A percentile compares a stretch with the other conserved stretches of the same genome.
These are phyloP conservation scores for Carex sylvatica DNA, from an alignment of 202 grass and related monocot genomes.

Conservation along the genomic window DNA sequence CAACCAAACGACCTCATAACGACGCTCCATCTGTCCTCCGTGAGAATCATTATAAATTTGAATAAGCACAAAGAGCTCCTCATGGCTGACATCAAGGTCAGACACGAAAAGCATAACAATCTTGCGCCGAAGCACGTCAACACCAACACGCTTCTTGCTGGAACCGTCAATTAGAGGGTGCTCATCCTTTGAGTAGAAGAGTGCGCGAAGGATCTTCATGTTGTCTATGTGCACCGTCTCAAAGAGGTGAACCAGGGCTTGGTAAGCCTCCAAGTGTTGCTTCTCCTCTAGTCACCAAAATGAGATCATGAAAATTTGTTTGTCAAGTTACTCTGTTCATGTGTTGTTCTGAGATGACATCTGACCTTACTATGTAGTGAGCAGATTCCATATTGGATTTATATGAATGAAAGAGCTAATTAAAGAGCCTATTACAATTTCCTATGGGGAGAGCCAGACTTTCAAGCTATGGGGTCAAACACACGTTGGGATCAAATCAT, in stretches of 20 bases:
- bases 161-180: slow-evolving; percentile 28
- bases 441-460: not conserved
- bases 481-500: no score
- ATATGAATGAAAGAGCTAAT: not conserved
- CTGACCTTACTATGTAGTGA: not conserved
- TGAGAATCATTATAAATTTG: slow-evolving; percentile 41
- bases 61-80: slow-evolving; percentile 40
- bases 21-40: slow-evolving; percentile 28
- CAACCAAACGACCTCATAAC: slow-evolving; percentile 42
- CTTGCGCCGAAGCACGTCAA: slow-evolving; percentile 39
- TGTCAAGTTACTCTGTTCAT: no score
- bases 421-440: not conserved
- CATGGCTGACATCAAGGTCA: slow-evolving; percentile 36
- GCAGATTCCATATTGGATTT: not conserved
- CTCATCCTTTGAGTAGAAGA: slow-evolving; percentile 39
- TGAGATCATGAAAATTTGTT: not conserved
- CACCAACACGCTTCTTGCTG: slow-evolving; percentile 27
- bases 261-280: slow-evolving; percentile 37
- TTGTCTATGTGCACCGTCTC: slow-evolving; percentile 43
- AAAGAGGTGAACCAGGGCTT: slow-evolving; percentile 33
- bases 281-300: slow-evolving; percentile 30
- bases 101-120: slow-evolving; percentile 44
- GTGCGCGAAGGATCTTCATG: slow-evolving; percentile 37
- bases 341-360: not conserved
- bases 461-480: no score